Conservation (phyloP, 306 rosid genomes). For the Casuarina glauca region DNA sequence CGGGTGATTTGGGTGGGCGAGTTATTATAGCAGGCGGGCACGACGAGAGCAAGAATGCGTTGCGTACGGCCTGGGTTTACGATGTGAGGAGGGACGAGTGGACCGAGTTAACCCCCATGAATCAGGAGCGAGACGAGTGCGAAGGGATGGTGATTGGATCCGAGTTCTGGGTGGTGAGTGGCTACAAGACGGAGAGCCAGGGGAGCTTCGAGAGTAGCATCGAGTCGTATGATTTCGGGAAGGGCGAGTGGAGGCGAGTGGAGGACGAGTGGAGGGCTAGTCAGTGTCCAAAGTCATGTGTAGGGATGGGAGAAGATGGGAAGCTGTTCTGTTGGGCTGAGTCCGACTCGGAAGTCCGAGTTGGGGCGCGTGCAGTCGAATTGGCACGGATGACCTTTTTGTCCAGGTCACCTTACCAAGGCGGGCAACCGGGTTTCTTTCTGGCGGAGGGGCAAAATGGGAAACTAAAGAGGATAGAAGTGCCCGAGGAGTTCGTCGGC, state of each 20-base stretch:
- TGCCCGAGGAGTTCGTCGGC: conserved; percentile 33
- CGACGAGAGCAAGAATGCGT: conserved; percentile 56
- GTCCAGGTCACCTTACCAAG: conserved; percentile 50
- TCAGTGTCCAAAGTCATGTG: conserved; percentile 42
- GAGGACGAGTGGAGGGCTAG: conserved; percentile 43
- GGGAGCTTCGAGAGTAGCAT: conserved; percentile 44
- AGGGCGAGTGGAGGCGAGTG: conserved; percentile 46
- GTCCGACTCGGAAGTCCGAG: conserved; percentile 24
- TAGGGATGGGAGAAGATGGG: conserved; percentile 44
- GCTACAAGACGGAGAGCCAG: conserved; percentile 50
- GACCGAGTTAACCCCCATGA: conserved; percentile 41
- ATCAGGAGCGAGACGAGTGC: conserved; percentile 59
- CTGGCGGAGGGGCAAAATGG: conserved; percentile 34
- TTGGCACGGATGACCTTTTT: conserved; percentile 32
- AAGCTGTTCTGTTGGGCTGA: conserved; percentile 38
- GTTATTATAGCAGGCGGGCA: conserved; percentile 55
- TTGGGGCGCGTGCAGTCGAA: conserved; percentile 31
- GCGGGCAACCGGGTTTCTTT: conserved; percentile 38
- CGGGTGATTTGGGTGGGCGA: conserved; percentile 32
- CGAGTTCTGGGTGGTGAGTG: conserved; percentile 57
- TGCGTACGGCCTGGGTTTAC: conserved; percentile 44
- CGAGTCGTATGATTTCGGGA: conserved; percentile 32
- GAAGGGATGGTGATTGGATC: conserved; percentile 44
- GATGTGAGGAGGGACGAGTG: conserved; percentile 41
- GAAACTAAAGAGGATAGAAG: conserved; percentile 30